Base-by-base conservation (phyloP, 176 grass and related monocot genomes). In the Ensete glaucum region DNA sequence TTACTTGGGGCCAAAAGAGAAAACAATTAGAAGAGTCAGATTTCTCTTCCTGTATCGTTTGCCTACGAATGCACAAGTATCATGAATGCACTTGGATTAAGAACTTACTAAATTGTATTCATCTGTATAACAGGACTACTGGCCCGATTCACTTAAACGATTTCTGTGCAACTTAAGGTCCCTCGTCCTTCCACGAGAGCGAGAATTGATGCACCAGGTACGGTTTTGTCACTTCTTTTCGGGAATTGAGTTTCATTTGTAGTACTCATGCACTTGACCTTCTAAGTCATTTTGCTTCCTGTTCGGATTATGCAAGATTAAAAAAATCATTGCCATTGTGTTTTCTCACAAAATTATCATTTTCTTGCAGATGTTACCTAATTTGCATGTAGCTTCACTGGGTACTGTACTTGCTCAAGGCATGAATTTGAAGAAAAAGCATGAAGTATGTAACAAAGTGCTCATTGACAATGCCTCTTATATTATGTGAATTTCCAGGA, bases 401-500 rank as follows among this genome's bases (percentile, higher is more conserved):
- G 81, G 91, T 55, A 87, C 86, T 72, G 91, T 99, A 81, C 90
- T 99, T 9, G 74, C 88, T 71, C 95, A 99, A 82, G 95, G 91
- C 85, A 99, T 94, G 95, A 94, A 89, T 84, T 78, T 67, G 11
- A 99, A 99, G 84, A 95, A 99, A 79, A 99, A 89, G 78, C 86
- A 91, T 11, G 96, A 95, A 89, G 91, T 99, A 89, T 77, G 96
- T 91, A 81, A 71, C 48, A 68, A 7, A 24, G 52, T 43, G 34
- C 22, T 70, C 14, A 14, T 52, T 76, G 11, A 34, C n/a, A 56
- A n/a, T 50, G 34, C 34, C 4, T 43, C 34, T 43, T 43, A 43
- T 43, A 43, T 43, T 43, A 43, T 43, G 20, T 34, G 1, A 11
- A 9, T 51, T 24, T 52, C 11, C 43, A 11, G 20, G 29, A 9